phyloP scores from a whole-genome alignment of 176 grass and related monocot species.

The Musa acuminata region DNA sequence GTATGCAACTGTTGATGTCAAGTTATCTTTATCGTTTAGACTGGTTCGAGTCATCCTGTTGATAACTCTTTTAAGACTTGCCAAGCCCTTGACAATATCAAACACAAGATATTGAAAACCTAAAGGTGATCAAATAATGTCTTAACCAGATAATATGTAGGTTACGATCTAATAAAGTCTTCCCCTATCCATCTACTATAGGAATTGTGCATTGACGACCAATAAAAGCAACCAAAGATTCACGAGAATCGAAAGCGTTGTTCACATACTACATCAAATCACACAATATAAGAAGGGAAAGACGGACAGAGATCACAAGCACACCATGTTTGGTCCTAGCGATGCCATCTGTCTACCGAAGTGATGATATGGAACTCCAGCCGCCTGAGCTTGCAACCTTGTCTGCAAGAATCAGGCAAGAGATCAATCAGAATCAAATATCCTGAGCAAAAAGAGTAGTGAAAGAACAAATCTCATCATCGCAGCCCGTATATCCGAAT shows the following conservation, averaged over 20 bases:
- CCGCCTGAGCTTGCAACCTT: conserved; percentile 82
- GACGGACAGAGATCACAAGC: neutral
- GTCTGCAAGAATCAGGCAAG: conserved; percentile 39
- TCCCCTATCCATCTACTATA: too few species aligned
- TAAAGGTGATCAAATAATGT: too few species aligned
- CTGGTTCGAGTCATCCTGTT: too few species aligned
- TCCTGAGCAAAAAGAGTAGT: too few species aligned
- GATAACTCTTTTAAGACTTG: too few species aligned
- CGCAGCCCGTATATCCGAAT: too few species aligned
- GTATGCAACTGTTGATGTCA: neutral
- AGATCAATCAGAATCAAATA: neutral
- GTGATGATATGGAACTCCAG: conserved; percentile 60
- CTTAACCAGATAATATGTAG: too few species aligned
- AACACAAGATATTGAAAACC: too few species aligned
- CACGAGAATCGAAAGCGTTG: neutral
- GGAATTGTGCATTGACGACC: neutral
- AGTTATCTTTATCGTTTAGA: neutral
- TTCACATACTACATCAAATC: too few species aligned
- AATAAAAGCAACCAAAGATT: neutral
- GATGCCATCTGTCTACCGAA: conserved; percentile 47
- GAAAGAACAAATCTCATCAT: too few species aligned
- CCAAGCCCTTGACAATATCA: too few species aligned
- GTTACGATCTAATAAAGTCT: too few species aligned
- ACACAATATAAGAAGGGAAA: neutral
- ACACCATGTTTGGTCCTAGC: conserved; percentile 49